Evolutionary conservation across 192 early-diverging fungal genomes (phyloP).

Genomic region (Mortierella antarctica): DNA sequence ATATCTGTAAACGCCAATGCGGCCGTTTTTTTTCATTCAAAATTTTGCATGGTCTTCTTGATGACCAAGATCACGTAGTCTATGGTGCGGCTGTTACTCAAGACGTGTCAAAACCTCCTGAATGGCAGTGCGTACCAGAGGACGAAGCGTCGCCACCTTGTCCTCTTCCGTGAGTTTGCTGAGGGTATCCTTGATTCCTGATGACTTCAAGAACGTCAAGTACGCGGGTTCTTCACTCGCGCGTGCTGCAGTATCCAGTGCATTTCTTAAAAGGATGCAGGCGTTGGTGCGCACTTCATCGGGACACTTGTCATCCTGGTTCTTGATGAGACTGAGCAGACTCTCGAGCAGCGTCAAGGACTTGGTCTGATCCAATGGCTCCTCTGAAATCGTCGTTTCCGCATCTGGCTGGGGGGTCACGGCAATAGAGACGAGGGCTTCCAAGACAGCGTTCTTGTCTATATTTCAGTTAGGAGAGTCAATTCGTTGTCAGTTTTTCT

Average conservation of each 20-base stretch:
- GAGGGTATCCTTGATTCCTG: conserved; percentile 37
- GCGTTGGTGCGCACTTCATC: conserved; percentile 63
- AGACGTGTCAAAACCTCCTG: conserved; percentile 29
- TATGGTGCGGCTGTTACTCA: conserved; percentile 1
- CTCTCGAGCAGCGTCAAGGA: conserved; percentile 51
- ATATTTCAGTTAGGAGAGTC: neutral
- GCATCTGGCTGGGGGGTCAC: conserved; percentile 15
- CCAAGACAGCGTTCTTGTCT: conserved; percentile 37
- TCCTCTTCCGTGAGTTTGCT: conserved; percentile 1
- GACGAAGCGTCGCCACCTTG: conserved; percentile 7
- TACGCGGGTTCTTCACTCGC: conserved; percentile 28
- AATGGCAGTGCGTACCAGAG: conserved; percentile 24
- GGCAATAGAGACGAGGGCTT: conserved; percentile 11
- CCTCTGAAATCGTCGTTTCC: conserved; percentile 10
- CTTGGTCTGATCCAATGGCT: conserved; percentile 16
- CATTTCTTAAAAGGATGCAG: conserved; percentile 59
- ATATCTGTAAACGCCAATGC: too few relatives aligned
- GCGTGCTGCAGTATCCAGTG: conserved; percentile 31
- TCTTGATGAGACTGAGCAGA: conserved; percentile 52
- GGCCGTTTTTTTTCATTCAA: neutral
- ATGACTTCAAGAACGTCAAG: conserved; percentile 27
- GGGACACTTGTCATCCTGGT: conserved; percentile 52
- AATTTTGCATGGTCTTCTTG: neutral
- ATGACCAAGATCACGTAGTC: conserved; percentile 1
- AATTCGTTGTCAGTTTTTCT: conserved; percentile 5